Conservation (phyloP, 805 yeast species). For the Cyberlindnera saturnus region DNA sequence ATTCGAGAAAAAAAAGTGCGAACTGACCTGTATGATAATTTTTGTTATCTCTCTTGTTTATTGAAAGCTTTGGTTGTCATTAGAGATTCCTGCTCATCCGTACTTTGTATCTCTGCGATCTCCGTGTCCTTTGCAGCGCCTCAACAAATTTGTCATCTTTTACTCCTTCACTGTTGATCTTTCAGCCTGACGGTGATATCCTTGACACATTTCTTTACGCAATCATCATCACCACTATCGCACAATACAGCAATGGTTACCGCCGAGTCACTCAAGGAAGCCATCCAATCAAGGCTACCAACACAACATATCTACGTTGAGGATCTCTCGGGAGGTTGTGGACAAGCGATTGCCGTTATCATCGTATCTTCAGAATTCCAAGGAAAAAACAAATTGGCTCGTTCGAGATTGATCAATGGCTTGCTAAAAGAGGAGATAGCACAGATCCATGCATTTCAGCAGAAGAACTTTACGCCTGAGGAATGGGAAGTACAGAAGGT, state of each 20-base stretch:
- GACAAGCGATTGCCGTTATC: conserved; percentile 92
- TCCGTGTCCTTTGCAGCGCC: too few species aligned
- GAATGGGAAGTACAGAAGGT: conserved; percentile 56
- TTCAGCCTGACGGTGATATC: too few species aligned
- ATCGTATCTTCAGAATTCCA: conserved; percentile 70
- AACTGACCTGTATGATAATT: too few species aligned
- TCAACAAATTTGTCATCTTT: too few species aligned
- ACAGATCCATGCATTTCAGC: conserved; percentile 90
- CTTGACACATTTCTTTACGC: not conserved
- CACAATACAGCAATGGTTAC: conserved; percentile 17
- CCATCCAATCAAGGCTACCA: conserved; percentile 49
- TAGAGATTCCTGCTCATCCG: too few species aligned
- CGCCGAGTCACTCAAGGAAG: conserved; percentile 35
- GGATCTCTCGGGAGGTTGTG: conserved; percentile 83
- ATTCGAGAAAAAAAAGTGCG: too few species aligned
- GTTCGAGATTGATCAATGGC: conserved; percentile 81
- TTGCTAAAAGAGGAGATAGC: conserved; percentile 82
- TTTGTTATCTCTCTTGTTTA: too few species aligned
- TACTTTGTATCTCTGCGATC: too few species aligned
- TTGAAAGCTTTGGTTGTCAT: too few species aligned
- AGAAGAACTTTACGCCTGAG: conserved; percentile 79
- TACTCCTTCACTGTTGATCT: too few species aligned
- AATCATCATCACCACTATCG: not conserved
- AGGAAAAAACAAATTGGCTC: conserved; percentile 77
- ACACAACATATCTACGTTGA: conserved; percentile 67